A percentile compares a stretch with the other conserved stretches of the same genome.
Conservation (phyloP, 1,284 basidiomycete species). For the Wolfiporia cocos region DNA sequence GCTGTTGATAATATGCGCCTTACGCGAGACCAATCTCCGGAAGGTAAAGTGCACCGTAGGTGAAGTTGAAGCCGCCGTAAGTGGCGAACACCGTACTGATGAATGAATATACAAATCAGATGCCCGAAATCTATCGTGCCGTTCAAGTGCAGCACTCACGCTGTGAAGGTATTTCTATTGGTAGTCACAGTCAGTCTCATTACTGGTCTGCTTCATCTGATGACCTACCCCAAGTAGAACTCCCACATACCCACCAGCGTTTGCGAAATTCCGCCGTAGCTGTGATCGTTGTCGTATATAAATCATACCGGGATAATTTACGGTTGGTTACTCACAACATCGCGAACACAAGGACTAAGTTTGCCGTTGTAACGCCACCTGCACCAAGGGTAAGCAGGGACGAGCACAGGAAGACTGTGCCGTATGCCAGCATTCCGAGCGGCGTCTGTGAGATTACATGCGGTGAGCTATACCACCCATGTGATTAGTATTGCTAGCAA, state of each 20-base stretch:
- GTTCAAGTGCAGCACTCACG: background rate
- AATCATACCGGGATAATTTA: background rate
- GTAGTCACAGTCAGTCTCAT: background rate
- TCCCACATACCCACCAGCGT: constrained; percentile 10
- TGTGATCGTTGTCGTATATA: constrained; percentile 1
- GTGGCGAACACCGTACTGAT: constrained; percentile 8
- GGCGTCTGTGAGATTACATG: constrained; percentile 3
- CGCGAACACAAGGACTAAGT: constrained; percentile 9
- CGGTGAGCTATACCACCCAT: background rate
- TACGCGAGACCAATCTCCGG: constrained; percentile 8
- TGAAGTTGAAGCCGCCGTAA: constrained; percentile 10
- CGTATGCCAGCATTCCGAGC: constrained; percentile 10
- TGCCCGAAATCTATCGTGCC: background rate
- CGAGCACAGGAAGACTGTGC: constrained; percentile 10
- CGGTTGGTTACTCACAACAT: constrained; percentile 5
- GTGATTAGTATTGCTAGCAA: background rate
- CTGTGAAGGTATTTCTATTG: constrained; percentile 8
- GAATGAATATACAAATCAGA: background rate
- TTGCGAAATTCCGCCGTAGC: constrained; percentile 11
- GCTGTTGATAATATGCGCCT: background rate
- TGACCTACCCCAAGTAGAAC: constrained; percentile 7
- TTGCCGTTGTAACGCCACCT: constrained; percentile 6
- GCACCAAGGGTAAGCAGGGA: constrained; percentile 7
- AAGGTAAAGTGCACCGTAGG: constrained; percentile 9
- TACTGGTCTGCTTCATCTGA: background rate